Percentiles rank a stretch among this genome's conserved stretches.
Evolutionary conservation across 768 basidiomycete genomes (phyloP).

Genomic region (Dacryopinax spathularia): DNA sequence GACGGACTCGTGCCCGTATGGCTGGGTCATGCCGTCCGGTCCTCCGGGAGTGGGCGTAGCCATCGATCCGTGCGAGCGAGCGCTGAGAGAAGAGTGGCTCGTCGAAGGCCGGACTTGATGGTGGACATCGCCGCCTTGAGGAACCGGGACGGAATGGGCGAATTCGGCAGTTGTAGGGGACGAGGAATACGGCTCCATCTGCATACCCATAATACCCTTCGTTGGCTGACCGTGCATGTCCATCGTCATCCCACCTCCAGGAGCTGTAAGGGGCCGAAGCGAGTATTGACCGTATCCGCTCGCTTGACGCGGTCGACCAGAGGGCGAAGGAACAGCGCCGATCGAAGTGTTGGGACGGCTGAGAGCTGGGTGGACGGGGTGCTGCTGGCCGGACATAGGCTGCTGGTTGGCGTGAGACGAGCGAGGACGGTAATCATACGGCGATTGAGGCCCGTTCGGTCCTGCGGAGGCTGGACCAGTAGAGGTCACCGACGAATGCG

Average conservation of each 20-base stretch:
- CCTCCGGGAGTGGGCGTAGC: neutral
- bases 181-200: neutral
- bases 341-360: neutral
- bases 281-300: neutral
- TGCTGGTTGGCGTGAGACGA: constrained; percentile 1
- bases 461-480: constrained; percentile 3
- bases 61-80: constrained; percentile 52
- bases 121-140: neutral
- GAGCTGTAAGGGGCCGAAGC: neutral
- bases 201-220: neutral
- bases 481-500: constrained; percentile 4
- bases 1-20: constrained; percentile 1
- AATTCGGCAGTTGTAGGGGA: neutral
- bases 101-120: constrained; percentile 56
- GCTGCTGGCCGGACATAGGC: neutral
- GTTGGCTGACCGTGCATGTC: constrained; percentile 1
- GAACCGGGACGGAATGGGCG: neutral
- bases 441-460: neutral
- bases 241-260: constrained; percentile 2
- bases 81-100: constrained; percentile 61
- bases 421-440: constrained; percentile 1
- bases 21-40: neutral
- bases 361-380: neutral
- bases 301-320: neutral
- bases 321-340: neutral